Percentiles rank a stretch among this genome's conserved stretches.
Conservation (phyloP, 257 asterid species). For the Datura wrightii region DNA sequence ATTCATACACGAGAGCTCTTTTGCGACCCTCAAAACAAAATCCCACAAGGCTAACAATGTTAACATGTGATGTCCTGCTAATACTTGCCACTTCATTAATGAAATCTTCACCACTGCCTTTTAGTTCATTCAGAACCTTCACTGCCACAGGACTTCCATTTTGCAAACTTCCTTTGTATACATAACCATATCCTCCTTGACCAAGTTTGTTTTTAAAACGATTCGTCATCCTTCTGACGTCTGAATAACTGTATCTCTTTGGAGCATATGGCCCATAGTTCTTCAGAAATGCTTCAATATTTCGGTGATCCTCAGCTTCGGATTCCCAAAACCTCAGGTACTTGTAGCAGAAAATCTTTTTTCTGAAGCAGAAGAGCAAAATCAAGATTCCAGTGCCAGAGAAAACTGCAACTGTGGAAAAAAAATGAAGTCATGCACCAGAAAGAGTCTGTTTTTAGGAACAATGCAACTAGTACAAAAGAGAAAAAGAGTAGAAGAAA, state of each 20-base stretch:
- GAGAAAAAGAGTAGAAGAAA: background rate
- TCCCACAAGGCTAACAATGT: slow-evolving; percentile 50
- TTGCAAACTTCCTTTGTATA: slow-evolving; percentile 39
- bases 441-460: background rate
- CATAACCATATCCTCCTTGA: slow-evolving; percentile 48
- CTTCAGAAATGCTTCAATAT: background rate
- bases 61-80: slow-evolving; percentile 53
- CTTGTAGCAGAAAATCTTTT: background rate
- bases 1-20: slow-evolving; percentile 51
- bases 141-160: slow-evolving; percentile 45
- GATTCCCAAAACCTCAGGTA: slow-evolving; percentile 26
- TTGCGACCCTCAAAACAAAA: slow-evolving; percentile 45
- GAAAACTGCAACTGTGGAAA: background rate
- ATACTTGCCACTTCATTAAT: slow-evolving; percentile 39
- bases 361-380: slow-evolving; percentile 13
- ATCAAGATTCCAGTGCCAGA: slow-evolving; percentile 4
- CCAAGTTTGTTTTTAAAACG: slow-evolving; percentile 42
- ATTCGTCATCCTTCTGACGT: slow-evolving; percentile 41
- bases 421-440: slow-evolving; percentile 18
- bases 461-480: background rate
- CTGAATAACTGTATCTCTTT: slow-evolving; percentile 37
- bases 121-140: slow-evolving; percentile 41
- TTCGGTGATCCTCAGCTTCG: background rate
- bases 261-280: slow-evolving; percentile 30
- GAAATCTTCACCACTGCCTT: slow-evolving; percentile 24